Evolutionary conservation across 352 stramenopile genomes (phyloP), one percentile per base, ranked within the genome.

Genomic region (Globisporangium abappressorium): DNA sequence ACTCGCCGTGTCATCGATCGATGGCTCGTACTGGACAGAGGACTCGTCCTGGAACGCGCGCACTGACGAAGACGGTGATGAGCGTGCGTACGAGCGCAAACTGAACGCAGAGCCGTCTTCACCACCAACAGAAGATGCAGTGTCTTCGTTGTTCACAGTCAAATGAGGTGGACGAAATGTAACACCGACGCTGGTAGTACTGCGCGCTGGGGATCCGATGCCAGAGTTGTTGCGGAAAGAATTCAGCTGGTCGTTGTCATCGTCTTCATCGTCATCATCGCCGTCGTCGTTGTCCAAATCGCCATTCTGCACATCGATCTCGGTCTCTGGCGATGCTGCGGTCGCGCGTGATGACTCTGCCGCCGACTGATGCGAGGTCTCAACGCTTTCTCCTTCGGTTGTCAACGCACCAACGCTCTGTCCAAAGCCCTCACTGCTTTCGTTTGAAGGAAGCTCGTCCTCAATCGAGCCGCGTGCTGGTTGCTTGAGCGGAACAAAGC

Each of bases 51-150:
- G 83, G 70, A 91, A 91, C 5, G 85, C 87, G 54, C 82, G 81
- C 53, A 93, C 78, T 8, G 87, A 95, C 56, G 85, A 93, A 38
- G 87, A 92, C 15, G 87, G 86, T 9, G 87, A 93, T 28, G 85
- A 93, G 18, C 83, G 82, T 26, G 79, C 81, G 63, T 90, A 94
- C 41, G 84, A 85, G 7, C 79, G 82, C 30, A 92, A 67, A 59
- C 76, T 85, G 30, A 78, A 71, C 22, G 77, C 75, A 30, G 62
- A 58, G 30, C 78, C 78, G 55, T 87, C 82, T 51, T 94, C 82
- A n/a, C 78, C 74, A 56, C 74, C 67, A 30, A 87, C 51, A 6
- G 82, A 91, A 3, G 80, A 87, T 0, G 76, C 69, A 3, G 61
- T 65, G 43, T 87, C 81, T 57, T 91, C 84, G 24, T 81, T 86